Base-by-base conservation (phyloP, 2,329 filamentous ascomycete species). In the Claviceps maximensis region DNA sequence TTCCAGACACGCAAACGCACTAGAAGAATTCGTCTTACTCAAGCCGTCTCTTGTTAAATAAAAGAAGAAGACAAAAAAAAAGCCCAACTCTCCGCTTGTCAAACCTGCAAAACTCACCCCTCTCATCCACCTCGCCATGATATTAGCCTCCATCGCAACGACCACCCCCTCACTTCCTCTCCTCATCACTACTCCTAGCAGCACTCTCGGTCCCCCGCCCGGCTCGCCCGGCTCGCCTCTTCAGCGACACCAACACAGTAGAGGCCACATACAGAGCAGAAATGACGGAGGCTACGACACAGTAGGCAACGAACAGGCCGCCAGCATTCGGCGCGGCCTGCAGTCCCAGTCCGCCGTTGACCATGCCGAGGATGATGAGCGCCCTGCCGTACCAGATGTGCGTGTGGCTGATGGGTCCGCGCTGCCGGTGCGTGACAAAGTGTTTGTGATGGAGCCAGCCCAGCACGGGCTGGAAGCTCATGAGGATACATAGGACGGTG, bases 291-390 rank as follows among this genome's bases (percentile, higher is more conserved):
- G 79, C 71, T 27, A 83, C 66, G 5, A 83, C 74, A 0, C 73
- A 66, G 63, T 84, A 85, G 0, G 74, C 76, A 48, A 79, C 72
- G 51, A 77, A 63, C 46, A 74, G 73, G 12, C 63, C 60, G 2
- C 56, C 64, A 1, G 65, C 57, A 1, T 73, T 71, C 17, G 59
- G 56, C 1, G 76, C 70, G 17, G 82, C 68, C 57, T 74, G 56
- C 29, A 86, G 67, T 3, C 82, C 82, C 4, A 85, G 64, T 0
- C 81, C 82, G 53, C 82, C 82, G 59, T 85, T 85, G 58, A 84
- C 63, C 46, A 84, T 70, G 27, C 79, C 82, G 2, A 84, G 62
- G 19, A 77, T 53, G 57, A 86, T 77, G 45, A 84, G 63, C 1
- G 68, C 59, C 19, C 82, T 74, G 13, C 82, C 82, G 59, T 75